Percentiles rank a stretch among this genome's conserved stretches.
Evolutionary conservation across 2,329 filamentous ascomycete species (phyloP).

Genomic region (Cyclaneusma minus): DNA sequence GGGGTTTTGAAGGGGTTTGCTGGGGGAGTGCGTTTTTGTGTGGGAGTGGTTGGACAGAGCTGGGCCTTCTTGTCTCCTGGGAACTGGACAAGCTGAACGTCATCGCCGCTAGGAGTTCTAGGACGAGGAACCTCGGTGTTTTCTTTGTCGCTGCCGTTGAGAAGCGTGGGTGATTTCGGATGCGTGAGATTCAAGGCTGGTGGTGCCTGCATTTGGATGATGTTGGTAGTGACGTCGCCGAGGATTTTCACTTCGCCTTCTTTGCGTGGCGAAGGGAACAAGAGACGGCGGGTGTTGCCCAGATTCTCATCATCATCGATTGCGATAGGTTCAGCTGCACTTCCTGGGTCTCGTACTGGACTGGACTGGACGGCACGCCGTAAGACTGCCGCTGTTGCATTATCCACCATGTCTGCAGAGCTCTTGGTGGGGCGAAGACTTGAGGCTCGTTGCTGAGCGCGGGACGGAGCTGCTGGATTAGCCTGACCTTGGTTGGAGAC

Average conservation of each 20-base stretch:
- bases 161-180: too few species aligned
- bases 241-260: constrained; percentile 46
- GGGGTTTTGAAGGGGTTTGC: constrained; percentile 19
- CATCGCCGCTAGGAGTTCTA: constrained; percentile 8
- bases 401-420: constrained; percentile 16
- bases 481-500: constrained; percentile 2
- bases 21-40: constrained; percentile 7
- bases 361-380: constrained; percentile 19
- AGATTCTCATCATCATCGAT: constrained; percentile 31
- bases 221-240: constrained; percentile 38
- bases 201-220: constrained; percentile 23
- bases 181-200: too few species aligned
- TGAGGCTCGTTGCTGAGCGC: constrained; percentile 8
- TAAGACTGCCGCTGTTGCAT: constrained; percentile 15
- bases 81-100: constrained; percentile 15
- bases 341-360: constrained; percentile 28
- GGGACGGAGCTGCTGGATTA: constrained; percentile 2
- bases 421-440: constrained; percentile 14
- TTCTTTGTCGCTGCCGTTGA: too few species aligned
- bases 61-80: constrained; percentile 17
- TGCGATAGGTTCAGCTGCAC: constrained; percentile 39
- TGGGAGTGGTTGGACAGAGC: constrained; percentile 13
- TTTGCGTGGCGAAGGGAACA: constrained; percentile 65
- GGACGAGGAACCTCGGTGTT: too few species aligned
- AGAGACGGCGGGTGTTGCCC: constrained; percentile 47